Evolutionary conservation across 768 basidiomycete genomes (phyloP).

Genomic region (Peribolospora kevripleyi): DNA sequence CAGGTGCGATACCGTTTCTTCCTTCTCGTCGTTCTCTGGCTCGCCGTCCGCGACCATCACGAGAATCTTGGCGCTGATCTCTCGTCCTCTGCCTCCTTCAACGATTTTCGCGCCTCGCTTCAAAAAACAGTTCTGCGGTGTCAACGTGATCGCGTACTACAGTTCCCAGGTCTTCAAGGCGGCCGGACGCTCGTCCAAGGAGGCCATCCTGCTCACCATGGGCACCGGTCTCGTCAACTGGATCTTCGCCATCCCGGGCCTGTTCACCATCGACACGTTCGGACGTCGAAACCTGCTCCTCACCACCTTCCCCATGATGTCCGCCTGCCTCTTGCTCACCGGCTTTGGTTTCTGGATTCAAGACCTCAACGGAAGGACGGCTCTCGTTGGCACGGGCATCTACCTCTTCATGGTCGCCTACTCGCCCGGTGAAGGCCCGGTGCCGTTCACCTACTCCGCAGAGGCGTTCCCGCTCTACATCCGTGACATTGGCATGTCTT

Average conservation of each 20-base stretch:
- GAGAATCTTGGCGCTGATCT: too few relatives aligned
- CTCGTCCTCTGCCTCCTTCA: too few relatives aligned
- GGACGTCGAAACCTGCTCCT: slow-evolving; percentile 54
- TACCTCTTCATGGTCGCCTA: slow-evolving; percentile 14
- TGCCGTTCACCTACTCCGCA: slow-evolving; percentile 12
- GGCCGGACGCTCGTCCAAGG: background rate
- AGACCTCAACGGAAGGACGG: slow-evolving; percentile 8
- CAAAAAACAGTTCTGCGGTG: slow-evolving; percentile 1
- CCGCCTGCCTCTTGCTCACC: slow-evolving; percentile 44
- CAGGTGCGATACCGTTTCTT: slow-evolving; percentile 1
- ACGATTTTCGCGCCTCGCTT: too few relatives aligned
- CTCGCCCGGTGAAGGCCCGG: slow-evolving; percentile 6
- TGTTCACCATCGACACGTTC: slow-evolving; percentile 30
- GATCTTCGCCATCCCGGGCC: slow-evolving; percentile 38
- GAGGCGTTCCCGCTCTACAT: slow-evolving; percentile 14
- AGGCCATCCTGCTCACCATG: background rate
- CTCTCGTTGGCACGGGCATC: slow-evolving; percentile 22
- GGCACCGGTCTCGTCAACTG: background rate
- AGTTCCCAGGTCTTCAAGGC: slow-evolving; percentile 8
- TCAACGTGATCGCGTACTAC: slow-evolving; percentile 12
- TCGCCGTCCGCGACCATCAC: background rate
- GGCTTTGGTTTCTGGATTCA: slow-evolving; percentile 19
- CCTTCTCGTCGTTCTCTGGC: background rate
- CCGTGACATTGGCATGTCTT: slow-evolving; percentile 12
- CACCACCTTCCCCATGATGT: slow-evolving; percentile 62